A percentile compares a stretch with the other conserved stretches of the same genome.
These are phyloP conservation scores for Phytopythium ostracodes DNA, from an alignment of 352 stramenopile genomes.

Conservation along the genomic window DNA sequence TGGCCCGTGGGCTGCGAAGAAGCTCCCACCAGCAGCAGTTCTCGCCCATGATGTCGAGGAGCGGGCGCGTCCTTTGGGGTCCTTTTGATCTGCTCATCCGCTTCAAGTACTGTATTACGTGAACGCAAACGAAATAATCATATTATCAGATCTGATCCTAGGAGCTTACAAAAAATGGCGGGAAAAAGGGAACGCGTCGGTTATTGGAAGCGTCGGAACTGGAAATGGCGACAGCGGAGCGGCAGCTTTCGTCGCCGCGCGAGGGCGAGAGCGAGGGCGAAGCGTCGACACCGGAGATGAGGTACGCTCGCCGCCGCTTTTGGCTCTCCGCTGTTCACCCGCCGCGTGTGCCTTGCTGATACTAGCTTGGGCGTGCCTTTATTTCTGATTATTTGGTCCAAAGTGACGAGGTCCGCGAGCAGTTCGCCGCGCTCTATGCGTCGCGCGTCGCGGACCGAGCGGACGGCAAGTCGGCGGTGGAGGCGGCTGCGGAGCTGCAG, in stretches of 20 bases:
- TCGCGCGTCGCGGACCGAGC: conserved; percentile 30
- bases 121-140: not conserved
- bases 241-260: not conserved
- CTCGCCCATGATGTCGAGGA: not conserved
- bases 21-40: conserved; percentile 34
- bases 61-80: not conserved
- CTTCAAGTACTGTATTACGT: not conserved
- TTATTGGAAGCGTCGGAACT: not conserved
- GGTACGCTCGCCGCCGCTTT: not conserved
- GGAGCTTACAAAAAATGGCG: not conserved
- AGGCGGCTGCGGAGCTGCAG: conserved; percentile 20
- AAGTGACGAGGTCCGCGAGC: conserved; percentile 10
- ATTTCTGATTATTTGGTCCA: not conserved
- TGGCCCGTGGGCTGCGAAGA: conserved; percentile 13
- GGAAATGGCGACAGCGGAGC: not conserved
- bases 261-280: not conserved
- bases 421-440: conserved; percentile 46
- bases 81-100: not conserved
- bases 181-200: not conserved
- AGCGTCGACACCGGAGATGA: not conserved
- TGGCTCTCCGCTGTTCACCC: not conserved
- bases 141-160: not conserved
- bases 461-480: conserved; percentile 20
- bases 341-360: no score
- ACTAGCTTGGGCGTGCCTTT: not conserved